Conservation (phyloP, 1,284 basidiomycete genomes). For the Microbotryum saponariae region DNA sequence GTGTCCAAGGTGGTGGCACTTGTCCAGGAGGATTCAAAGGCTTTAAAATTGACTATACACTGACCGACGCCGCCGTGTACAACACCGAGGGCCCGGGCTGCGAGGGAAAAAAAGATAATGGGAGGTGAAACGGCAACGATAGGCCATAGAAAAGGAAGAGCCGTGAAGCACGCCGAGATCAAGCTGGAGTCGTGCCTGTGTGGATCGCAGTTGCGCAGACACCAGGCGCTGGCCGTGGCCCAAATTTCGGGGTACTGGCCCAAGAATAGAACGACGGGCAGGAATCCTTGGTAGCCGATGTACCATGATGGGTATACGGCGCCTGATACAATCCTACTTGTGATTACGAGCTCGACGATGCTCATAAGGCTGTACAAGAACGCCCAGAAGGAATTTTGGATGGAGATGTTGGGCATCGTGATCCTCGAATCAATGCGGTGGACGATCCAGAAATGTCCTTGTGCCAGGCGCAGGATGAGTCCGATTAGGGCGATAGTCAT, state of each 20-base stretch:
- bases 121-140: constrained; percentile 12
- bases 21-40: too few relatives aligned
- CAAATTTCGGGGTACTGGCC: constrained; percentile 18
- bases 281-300: not conserved
- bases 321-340: not conserved
- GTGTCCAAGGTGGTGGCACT: too few relatives aligned
- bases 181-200: constrained; percentile 1
- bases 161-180: constrained; percentile 1
- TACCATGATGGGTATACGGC: not conserved
- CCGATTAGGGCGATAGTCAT: constrained; percentile 5
- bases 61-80: too few relatives aligned
- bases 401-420: constrained; percentile 13
- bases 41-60: too few relatives aligned
- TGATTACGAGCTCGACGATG: constrained; percentile 3
- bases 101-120: not conserved
- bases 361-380: constrained; percentile 7
- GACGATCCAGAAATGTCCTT: constrained; percentile 16
- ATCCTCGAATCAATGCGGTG: constrained; percentile 16
- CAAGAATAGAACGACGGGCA: constrained; percentile 12
- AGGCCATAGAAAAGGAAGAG: constrained; percentile 5
- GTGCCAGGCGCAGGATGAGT: constrained; percentile 2
- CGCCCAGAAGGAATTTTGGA: constrained; percentile 10
- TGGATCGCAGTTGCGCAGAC: constrained; percentile 13
- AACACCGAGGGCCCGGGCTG: constrained; percentile 5
- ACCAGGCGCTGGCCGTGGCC: constrained; percentile 8